These are phyloP conservation scores for Citrus inodora DNA, from an alignment of 345 rosid genomes.

Conservation along the genomic window DNA sequence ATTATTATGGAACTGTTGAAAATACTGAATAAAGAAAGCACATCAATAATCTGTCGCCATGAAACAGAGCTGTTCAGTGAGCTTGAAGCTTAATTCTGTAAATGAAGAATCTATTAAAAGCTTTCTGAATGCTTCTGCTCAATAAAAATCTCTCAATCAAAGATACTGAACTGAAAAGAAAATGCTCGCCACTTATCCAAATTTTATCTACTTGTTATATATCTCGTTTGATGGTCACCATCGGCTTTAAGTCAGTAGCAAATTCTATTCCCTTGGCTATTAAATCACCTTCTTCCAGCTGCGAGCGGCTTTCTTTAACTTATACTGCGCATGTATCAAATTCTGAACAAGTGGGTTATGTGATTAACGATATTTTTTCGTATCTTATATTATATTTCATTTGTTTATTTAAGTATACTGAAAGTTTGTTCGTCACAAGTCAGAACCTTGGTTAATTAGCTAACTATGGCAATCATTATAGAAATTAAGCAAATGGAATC, in stretches of 20 bases:
- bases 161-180: conserved; percentile 16
- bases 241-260: conserved; percentile 23
- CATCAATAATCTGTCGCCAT: conserved; percentile 12
- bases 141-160: conserved; percentile 7
- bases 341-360: conserved; percentile 10
- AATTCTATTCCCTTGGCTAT: conserved; percentile 29
- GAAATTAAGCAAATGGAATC: neutral
- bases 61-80: conserved; percentile 5
- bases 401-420: neutral
- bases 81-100: conserved; percentile 30
- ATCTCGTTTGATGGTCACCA: conserved; percentile 23
- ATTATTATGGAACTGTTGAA: conserved; percentile 7
- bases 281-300: conserved; percentile 12
- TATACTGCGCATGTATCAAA: neutral
- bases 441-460: neutral
- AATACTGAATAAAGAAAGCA: conserved; percentile 12
- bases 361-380: conserved; percentile 8
- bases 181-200: conserved; percentile 2
- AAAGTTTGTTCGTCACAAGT: neutral
- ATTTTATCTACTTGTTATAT: conserved; percentile 1
- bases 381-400: neutral
- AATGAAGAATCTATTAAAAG: conserved; percentile 24
- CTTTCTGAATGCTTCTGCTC: conserved; percentile 12
- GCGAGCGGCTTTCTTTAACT: conserved; percentile 2
- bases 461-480: neutral